Conservation (phyloP, 352 stramenopile genomes). For the Pythium graminicola region DNA sequence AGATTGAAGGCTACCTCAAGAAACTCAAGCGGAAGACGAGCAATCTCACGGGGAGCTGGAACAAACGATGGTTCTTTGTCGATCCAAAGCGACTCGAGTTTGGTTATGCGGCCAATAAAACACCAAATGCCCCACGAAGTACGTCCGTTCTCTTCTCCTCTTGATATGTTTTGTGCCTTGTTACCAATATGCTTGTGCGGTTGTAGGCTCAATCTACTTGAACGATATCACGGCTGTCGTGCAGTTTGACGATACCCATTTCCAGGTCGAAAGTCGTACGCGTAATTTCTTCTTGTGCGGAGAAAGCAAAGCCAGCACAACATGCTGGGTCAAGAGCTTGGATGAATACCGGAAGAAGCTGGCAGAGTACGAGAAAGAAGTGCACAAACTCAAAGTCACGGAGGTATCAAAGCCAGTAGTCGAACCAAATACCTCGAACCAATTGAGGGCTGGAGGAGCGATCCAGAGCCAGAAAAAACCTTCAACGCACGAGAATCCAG, state of each 20-base stretch:
- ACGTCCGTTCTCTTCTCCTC: neutral
- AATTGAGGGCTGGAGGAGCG: neutral
- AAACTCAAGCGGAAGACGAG: conserved; percentile 85
- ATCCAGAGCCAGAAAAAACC: conserved; percentile 26
- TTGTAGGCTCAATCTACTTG: conserved; percentile 68
- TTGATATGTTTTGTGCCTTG: neutral
- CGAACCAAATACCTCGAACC: neutral
- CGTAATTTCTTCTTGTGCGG: conserved; percentile 82
- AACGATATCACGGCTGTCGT: conserved; percentile 84
- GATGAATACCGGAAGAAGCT: conserved; percentile 74
- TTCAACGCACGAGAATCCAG: conserved; percentile 1
- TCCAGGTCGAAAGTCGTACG: conserved; percentile 76
- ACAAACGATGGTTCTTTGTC: conserved; percentile 85
- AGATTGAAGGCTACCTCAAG: conserved; percentile 84
- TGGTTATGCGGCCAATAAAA: conserved; percentile 54
- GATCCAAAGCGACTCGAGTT: conserved; percentile 69
- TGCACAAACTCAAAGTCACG: conserved; percentile 23
- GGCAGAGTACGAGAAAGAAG: conserved; percentile 60
- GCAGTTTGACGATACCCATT: conserved; percentile 82
- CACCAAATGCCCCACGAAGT: conserved; percentile 40
- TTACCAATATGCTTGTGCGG: neutral
- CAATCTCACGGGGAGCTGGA: conserved; percentile 71
- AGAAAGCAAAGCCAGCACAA: conserved; percentile 76
- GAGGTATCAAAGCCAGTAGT: neutral
- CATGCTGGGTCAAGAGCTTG: conserved; percentile 75